These are phyloP conservation scores for Diospyros lotus DNA, from an alignment of 148 eudicot genomes.

Conservation along the genomic window DNA sequence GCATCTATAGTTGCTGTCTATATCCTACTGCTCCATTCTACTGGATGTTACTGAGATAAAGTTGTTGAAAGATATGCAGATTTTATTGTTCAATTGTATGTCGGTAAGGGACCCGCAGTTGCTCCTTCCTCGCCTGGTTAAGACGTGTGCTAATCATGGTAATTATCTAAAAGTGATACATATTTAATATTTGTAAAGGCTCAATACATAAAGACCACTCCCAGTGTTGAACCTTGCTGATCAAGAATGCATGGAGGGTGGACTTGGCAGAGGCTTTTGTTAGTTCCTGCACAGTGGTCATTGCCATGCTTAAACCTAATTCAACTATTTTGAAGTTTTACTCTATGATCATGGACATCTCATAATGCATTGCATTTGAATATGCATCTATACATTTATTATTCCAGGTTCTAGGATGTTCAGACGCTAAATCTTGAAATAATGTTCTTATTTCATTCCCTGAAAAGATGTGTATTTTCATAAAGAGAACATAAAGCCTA, in stretches of 20 bases:
- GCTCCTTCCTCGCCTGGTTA: constrained; percentile 78
- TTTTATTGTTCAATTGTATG: constrained; percentile 97
- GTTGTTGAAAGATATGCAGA: constrained; percentile 49
- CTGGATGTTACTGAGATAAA: constrained; percentile 17
- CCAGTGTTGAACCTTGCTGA: not conserved
- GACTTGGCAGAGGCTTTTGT: not conserved
- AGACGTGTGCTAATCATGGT: constrained; percentile 67
- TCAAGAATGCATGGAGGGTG: not conserved
- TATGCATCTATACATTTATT: not conserved
- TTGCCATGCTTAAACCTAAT: not conserved
- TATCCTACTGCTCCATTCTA: constrained; percentile 3
- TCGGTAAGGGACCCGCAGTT: constrained; percentile 89
- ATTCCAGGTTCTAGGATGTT: not conserved
- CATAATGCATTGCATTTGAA: not conserved
- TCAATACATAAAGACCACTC: not conserved
- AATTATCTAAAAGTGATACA: constrained; percentile 16
- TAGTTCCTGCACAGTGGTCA: not conserved
- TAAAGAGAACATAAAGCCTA: not conserved
- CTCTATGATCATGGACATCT: not conserved
- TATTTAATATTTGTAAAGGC: not conserved
- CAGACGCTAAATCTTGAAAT: not conserved
- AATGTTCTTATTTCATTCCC: not conserved
- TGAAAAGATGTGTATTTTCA: not conserved
- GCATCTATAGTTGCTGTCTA: not conserved
- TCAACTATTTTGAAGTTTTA: not conserved